Percentiles rank a stretch among this genome's conserved stretches.
These are phyloP conservation scores for Xylaria bambusicola DNA, from an alignment of 495 filamentous ascomycete genomes.

Conservation along the genomic window DNA sequence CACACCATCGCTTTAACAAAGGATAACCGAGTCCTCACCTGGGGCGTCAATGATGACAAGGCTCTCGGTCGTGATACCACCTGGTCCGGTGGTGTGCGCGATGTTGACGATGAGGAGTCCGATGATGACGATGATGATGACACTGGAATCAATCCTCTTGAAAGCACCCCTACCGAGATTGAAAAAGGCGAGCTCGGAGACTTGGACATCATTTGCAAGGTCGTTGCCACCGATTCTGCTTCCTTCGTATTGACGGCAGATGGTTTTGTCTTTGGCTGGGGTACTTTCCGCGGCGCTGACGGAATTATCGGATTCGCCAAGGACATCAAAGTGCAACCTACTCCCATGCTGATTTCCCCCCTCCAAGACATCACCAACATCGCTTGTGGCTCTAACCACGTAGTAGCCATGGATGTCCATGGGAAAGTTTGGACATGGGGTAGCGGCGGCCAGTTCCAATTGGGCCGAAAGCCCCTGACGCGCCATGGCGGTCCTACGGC, in stretches of 20 bases:
- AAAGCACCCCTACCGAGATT: conserved; percentile 56
- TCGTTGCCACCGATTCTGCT: conserved; percentile 64
- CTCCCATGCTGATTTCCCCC: conserved; percentile 39
- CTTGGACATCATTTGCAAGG: conserved; percentile 55
- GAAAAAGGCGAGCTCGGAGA: conserved; percentile 53
- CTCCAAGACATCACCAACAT: conserved; percentile 61
- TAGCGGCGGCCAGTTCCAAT: conserved; percentile 66
- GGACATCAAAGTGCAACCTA: conserved; percentile 32
- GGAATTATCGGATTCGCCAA: conserved; percentile 71
- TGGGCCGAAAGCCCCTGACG: conserved; percentile 53
- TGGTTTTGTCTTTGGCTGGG: conserved; percentile 71
- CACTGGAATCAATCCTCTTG: conserved; percentile 57
- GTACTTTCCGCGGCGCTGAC: conserved; percentile 67
- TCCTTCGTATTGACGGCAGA: conserved; percentile 65
- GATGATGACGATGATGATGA: conserved; percentile 53
- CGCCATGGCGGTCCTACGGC: conserved; percentile 59
- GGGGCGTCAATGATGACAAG: conserved; percentile 72
- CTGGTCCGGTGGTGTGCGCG: conserved; percentile 54
- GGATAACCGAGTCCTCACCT: conserved; percentile 67
- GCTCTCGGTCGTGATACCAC: conserved; percentile 65
- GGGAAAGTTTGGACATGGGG: conserved; percentile 71
- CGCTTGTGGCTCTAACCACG: conserved; percentile 65
- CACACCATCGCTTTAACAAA: conserved; percentile 64
- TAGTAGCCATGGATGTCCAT: conserved; percentile 60
- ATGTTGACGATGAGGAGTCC: conserved; percentile 44